Evolutionary conservation across 2,329 filamentous ascomycete genomes (phyloP).

Genomic region (Chaetomium strumarium): DNA sequence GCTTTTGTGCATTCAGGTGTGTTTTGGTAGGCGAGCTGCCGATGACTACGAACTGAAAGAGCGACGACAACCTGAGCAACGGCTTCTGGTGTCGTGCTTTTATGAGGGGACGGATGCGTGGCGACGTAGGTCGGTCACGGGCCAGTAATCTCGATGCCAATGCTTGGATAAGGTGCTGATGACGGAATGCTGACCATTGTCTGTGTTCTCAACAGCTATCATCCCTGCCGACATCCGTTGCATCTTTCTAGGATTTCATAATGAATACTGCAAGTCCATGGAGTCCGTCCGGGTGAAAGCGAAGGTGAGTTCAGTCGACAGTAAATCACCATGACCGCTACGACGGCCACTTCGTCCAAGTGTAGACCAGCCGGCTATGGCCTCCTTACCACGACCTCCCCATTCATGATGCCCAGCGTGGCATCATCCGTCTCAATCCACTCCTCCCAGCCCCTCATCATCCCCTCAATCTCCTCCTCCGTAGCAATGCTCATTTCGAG

Average conservation of each 20-base stretch:
- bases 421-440: conserved; percentile 9
- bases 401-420: conserved; percentile 14
- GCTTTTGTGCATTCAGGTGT: not conserved
- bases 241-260: too few relatives aligned
- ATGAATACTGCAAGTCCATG: too few relatives aligned
- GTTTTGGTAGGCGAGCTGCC: not conserved
- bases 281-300: too few relatives aligned
- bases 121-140: not conserved
- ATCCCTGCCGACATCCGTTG: too few relatives aligned
- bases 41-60: too few relatives aligned
- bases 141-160: not conserved
- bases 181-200: too few relatives aligned
- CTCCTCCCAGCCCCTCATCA: conserved; percentile 12
- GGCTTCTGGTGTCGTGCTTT: not conserved
- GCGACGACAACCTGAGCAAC: not conserved
- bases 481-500: conserved; percentile 8
- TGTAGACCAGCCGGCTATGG: not conserved
- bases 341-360: too few relatives aligned
- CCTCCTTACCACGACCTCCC: conserved; percentile 9
- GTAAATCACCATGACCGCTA: too few relatives aligned
- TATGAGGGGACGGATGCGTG: not conserved
- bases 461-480: conserved; percentile 10
- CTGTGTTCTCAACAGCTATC: too few relatives aligned
- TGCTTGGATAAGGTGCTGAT: too few relatives aligned
- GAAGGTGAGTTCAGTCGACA: too few relatives aligned